Conservation (phyloP, 2,329 filamentous ascomycete genomes). For the Ophiocordyceps sinensis region DNA sequence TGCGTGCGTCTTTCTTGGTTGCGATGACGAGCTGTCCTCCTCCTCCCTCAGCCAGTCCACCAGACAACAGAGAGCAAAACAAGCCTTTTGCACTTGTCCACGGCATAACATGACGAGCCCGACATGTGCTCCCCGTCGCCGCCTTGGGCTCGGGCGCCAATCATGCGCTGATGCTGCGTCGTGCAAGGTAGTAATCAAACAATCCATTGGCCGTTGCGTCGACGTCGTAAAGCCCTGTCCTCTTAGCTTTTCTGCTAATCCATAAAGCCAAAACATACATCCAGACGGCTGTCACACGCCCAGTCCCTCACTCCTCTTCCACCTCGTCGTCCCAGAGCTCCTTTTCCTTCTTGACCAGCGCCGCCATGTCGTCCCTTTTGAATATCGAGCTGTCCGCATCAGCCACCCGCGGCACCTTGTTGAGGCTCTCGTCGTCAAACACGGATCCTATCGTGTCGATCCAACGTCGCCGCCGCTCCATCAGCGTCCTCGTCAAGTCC, state of each 20-base stretch:
- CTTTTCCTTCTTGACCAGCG: constrained; percentile 59
- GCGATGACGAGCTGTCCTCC: no score
- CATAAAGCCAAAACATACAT: neutral
- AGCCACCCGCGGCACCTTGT: constrained; percentile 50
- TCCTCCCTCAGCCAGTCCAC: no score
- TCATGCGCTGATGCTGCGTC: no score
- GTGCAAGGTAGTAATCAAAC: no score
- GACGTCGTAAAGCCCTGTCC: no score
- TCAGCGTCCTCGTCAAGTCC: constrained; percentile 77
- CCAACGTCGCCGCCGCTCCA: constrained; percentile 85
- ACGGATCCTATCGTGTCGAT: constrained; percentile 82
- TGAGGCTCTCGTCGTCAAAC: constrained; percentile 69
- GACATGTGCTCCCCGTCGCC: no score
- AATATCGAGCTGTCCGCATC: constrained; percentile 61
- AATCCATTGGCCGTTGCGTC: no score
- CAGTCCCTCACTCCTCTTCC: constrained; percentile 39
- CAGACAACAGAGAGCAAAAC: no score
- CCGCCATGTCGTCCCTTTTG: constrained; percentile 55
- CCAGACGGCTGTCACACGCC: neutral
- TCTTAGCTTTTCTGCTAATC: neutral
- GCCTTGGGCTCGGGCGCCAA: no score
- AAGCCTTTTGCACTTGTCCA: no score
- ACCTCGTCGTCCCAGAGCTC: constrained; percentile 73
- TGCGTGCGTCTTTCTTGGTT: no score
- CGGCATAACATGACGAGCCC: no score